Evolutionary conservation across 345 rosid genomes (phyloP), one percentile per base, ranked within the genome.

Genomic region (Citrus reticulata): DNA sequence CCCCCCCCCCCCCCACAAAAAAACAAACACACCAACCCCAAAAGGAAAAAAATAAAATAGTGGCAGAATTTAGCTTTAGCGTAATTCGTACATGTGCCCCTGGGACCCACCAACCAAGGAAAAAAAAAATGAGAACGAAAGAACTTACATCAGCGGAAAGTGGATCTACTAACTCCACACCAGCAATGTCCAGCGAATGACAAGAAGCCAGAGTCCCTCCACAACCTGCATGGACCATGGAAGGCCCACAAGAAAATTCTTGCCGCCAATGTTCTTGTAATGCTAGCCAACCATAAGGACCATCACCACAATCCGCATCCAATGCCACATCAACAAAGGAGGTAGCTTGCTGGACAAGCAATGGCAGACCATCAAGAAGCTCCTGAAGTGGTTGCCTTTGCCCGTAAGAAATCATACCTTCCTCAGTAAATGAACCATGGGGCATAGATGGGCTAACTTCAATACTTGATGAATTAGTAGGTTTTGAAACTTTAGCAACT

Each of bases 201-300:
- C 98, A 91, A 73, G 98, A 93, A 80, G 99, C 93, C 88, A 96
- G 82, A 82, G 91, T 86, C 73, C 99, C 99, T 46, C 99, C 99
- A 85, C 99, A 96, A 73, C 99, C 98, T 37, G 98, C 98, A 90
- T 96, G 99, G 77, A 91, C 89, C 92, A 89, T 87, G 79, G 94
- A 89, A 61, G 99, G 99, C 59, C 98, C 99, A 87, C 99, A 96
- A 69, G 93, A 91, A 80, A 96, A 88, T 75, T 89, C 99, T 72
- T 91, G 95, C 86, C 98, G 90, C 98, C 98, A 92, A 54, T 93
- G 92, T 77, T 96, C 99, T 87, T 96, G 97, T 77, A 94, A 84
- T 86, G 99, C 98, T 85, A 96, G 99, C 99, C 95, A 94, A 65
- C 97, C 95, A 81, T 86, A 96, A 69, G 98, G 98, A 78, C 98